Percentiles rank a stretch among this genome's conserved stretches.
Evolutionary conservation across 2,329 filamentous ascomycete species (phyloP).

Genomic region (Apiospora phragmitis): DNA sequence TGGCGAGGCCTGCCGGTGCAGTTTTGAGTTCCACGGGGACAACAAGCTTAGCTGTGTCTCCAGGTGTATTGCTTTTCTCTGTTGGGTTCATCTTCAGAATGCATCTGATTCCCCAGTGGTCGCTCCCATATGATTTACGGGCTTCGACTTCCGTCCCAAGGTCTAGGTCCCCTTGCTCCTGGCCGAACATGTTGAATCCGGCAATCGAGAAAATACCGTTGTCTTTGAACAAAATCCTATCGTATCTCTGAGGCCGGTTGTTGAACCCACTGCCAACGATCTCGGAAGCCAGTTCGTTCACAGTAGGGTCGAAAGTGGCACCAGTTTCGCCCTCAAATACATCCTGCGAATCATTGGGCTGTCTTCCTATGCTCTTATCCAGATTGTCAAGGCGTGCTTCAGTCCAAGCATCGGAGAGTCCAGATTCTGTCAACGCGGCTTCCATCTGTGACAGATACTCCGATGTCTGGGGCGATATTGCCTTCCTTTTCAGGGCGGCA

Average conservation of each 20-base stretch:
- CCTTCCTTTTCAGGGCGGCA: slow-evolving; percentile 50
- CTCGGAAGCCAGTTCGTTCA: slow-evolving; percentile 56
- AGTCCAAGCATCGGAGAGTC: slow-evolving; percentile 54
- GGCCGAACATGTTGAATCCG: slow-evolving; percentile 60
- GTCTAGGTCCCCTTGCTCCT: slow-evolving; percentile 25
- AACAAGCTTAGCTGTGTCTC: slow-evolving; percentile 26
- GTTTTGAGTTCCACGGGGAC: slow-evolving; percentile 35
- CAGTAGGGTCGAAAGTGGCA: slow-evolving; percentile 62
- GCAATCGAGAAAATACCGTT: slow-evolving; percentile 39
- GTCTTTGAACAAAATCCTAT: slow-evolving; percentile 58
- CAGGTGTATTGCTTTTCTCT: slow-evolving; percentile 14
- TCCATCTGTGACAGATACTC: slow-evolving; percentile 48
- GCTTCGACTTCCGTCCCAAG: slow-evolving; percentile 11
- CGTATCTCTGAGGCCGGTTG: slow-evolving; percentile 64
- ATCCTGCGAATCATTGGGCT: slow-evolving; percentile 33
- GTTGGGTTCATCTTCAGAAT: slow-evolving; percentile 32
- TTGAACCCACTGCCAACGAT: slow-evolving; percentile 48
- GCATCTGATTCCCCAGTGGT: slow-evolving; percentile 60
- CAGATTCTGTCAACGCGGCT: slow-evolving; percentile 41
- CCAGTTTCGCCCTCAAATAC: slow-evolving; percentile 61
- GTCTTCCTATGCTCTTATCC: slow-evolving; percentile 33
- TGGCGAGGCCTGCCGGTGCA: slow-evolving; percentile 32
- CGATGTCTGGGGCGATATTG: slow-evolving; percentile 51
- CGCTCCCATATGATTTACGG: slow-evolving; percentile 42
- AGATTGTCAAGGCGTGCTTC: slow-evolving; percentile 44